phyloP scores from a whole-genome alignment of 495 filamentous ascomycete genomes.

The Lasiosphaeria ovina region DNA sequence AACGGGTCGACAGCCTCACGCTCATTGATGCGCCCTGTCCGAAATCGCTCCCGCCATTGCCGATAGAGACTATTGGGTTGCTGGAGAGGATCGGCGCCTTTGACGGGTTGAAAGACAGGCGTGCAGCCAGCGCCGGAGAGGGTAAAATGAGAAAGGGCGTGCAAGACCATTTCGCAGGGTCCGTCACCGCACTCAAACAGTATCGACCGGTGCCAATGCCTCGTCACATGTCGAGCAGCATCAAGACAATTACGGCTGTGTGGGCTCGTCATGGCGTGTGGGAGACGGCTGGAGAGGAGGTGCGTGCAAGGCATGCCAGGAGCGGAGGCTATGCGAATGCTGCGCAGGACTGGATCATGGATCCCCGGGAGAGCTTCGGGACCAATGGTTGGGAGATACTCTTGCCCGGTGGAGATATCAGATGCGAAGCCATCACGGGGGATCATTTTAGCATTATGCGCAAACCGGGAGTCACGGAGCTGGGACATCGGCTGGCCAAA shows the following conservation, averaged over 20 bases:
- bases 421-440: slow-evolving; percentile 14
- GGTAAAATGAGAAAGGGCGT: slow-evolving; percentile 55
- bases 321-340: slow-evolving; percentile 5
- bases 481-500: slow-evolving; percentile 5
- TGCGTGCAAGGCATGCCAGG: neutral
- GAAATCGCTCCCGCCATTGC: slow-evolving; percentile 57
- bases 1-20: slow-evolving; percentile 62
- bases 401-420: slow-evolving; percentile 9
- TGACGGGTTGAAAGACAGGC: slow-evolving; percentile 30
- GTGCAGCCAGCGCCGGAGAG: neutral
- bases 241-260: slow-evolving; percentile 8
- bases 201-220: slow-evolving; percentile 48
- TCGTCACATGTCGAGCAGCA: neutral
- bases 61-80: slow-evolving; percentile 62
- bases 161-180: slow-evolving; percentile 65
- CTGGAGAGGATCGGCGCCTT: slow-evolving; percentile 60
- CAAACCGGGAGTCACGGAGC: slow-evolving; percentile 12
- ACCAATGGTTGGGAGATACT: slow-evolving; percentile 18
- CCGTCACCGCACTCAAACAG: slow-evolving; percentile 61
- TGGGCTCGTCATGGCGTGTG: slow-evolving; percentile 19
- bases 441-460: slow-evolving; percentile 24
- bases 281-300: slow-evolving; percentile 20
- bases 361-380: slow-evolving; percentile 14
- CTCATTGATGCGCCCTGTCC: slow-evolving; percentile 67
- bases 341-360: slow-evolving; percentile 23